These are phyloP conservation scores for Didymella pinodella DNA, from an alignment of 2,329 filamentous ascomycete genomes.

Conservation along the genomic window DNA sequence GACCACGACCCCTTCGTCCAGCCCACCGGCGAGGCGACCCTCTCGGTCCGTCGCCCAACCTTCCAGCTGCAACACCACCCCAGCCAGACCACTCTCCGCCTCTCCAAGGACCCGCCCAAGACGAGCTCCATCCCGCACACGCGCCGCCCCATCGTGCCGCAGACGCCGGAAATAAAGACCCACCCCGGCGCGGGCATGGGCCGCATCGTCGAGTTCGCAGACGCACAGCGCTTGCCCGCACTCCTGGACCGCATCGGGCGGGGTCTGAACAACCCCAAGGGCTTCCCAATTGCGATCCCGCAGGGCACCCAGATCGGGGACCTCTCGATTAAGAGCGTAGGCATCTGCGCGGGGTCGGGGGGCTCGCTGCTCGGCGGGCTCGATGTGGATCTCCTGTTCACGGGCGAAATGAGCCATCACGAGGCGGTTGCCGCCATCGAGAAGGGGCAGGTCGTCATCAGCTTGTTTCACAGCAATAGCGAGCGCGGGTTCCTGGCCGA, in stretches of 20 bases:
- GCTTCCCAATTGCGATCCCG: conserved; percentile 69
- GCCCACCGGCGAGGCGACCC: not conserved
- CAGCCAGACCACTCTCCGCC: conserved; percentile 52
- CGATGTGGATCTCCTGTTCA: conserved; percentile 82
- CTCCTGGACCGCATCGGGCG: conserved; percentile 69
- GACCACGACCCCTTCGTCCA: conserved; percentile 49
- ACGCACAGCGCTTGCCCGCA: conserved; percentile 60
- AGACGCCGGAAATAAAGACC: conserved; percentile 50
- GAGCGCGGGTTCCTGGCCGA: conserved; percentile 82
- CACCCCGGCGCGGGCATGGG: conserved; percentile 66
- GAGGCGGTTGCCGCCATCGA: conserved; percentile 88
- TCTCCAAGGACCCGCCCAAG: conserved; percentile 36
- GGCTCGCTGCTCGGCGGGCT: conserved; percentile 75
- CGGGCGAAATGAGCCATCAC: conserved; percentile 93
- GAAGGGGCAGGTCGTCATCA: conserved; percentile 80
- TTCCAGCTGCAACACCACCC: conserved; percentile 59
- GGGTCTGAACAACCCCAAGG: conserved; percentile 71
- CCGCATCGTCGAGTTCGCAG: conserved; percentile 64
- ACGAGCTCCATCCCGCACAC: conserved; percentile 53
- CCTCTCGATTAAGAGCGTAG: conserved; percentile 72
- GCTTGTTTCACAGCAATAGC: conserved; percentile 91
- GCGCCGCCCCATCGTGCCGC: conserved; percentile 62
- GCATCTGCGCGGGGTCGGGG: conserved; percentile 90
- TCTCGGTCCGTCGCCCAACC: conserved; percentile 47
- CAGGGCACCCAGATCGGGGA: conserved; percentile 64